phyloP scores from a whole-genome alignment of 1,139 yeast species.

The Pichia sp. region DNA sequence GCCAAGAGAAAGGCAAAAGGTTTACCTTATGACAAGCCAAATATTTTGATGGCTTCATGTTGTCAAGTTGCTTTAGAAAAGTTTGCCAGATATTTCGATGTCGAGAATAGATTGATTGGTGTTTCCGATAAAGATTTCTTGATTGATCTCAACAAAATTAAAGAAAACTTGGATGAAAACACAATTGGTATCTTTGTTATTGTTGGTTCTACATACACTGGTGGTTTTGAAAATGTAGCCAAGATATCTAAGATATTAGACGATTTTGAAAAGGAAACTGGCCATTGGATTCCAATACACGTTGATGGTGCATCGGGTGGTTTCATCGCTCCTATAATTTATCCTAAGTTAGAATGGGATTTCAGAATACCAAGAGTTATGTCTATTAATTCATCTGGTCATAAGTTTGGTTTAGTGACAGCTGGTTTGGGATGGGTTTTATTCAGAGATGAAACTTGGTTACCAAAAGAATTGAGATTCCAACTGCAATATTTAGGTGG shows the following conservation, averaged over 20 bases:
- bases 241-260: constrained; percentile 54
- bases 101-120: constrained; percentile 70
- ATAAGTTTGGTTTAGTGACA: constrained; percentile 82
- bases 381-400: constrained; percentile 89
- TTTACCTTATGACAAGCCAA: constrained; percentile 57
- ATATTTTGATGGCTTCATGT: constrained; percentile 89
- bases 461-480: constrained; percentile 69
- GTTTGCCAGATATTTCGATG: constrained; percentile 90
- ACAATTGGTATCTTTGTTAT: constrained; percentile 89
- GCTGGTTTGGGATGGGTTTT: constrained; percentile 93
- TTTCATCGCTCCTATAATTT: constrained; percentile 75
- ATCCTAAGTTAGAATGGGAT: constrained; percentile 77
- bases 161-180: constrained; percentile 71
- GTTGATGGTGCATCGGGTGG: constrained; percentile 95
- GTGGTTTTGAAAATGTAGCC: constrained; percentile 77
- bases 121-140: constrained; percentile 57
- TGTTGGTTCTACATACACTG: constrained; percentile 88
- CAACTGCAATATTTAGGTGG: constrained; percentile 84
- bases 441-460: constrained; percentile 57
- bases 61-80: constrained; percentile 94
- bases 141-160: constrained; percentile 51
- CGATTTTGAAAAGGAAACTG: constrained; percentile 59
- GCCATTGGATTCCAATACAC: constrained; percentile 69
- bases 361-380: constrained; percentile 69
- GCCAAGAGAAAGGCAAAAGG: constrained; percentile 52